Evolutionary conservation across 177 flowering plant species (phyloP).

Genomic region (Telopea speciosissima): DNA sequence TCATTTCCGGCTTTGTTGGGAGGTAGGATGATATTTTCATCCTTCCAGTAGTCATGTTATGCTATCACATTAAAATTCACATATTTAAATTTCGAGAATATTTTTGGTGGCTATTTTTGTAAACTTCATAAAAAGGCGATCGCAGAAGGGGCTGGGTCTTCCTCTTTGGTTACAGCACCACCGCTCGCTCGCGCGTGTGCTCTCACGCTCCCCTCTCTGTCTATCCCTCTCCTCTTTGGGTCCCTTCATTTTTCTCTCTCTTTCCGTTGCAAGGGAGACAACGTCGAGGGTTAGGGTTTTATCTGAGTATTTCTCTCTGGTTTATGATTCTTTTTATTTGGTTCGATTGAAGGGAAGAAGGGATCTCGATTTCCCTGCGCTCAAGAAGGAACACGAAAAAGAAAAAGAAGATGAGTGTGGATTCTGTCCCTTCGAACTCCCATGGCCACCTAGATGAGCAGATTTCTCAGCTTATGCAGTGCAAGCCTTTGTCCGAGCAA

Average conservation of each 20-base stretch:
- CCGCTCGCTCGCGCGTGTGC: conserved; percentile 17
- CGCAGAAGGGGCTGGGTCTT: conserved; percentile 11
- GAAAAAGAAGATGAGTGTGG: conserved; percentile 50
- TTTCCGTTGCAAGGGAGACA: background rate
- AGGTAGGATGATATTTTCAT: too few relatives aligned
- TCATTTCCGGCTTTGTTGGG: too few relatives aligned
- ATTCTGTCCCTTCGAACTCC: conserved; percentile 56
- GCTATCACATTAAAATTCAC: too few relatives aligned
- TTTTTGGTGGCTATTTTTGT: background rate
- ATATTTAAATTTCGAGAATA: too few relatives aligned
- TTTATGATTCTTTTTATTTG: background rate
- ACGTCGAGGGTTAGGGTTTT: conserved; percentile 17
- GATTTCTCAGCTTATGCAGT: conserved; percentile 94
- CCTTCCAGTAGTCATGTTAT: too few relatives aligned
- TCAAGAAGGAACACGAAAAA: background rate
- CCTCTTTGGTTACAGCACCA: conserved; percentile 26
- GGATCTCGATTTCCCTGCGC: conserved; percentile 8
- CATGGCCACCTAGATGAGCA: conserved; percentile 77
- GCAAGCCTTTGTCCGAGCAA: conserved; percentile 88
- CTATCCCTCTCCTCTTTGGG: conserved; percentile 2
- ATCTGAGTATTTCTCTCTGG: background rate
- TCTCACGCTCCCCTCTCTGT: conserved; percentile 7
- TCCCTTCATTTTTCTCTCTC: background rate
- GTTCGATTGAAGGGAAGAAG: background rate
- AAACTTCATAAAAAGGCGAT: conserved; percentile 8